Conservation (phyloP, 2,329 filamentous ascomycete genomes). For the Aspergillus sp. region DNA sequence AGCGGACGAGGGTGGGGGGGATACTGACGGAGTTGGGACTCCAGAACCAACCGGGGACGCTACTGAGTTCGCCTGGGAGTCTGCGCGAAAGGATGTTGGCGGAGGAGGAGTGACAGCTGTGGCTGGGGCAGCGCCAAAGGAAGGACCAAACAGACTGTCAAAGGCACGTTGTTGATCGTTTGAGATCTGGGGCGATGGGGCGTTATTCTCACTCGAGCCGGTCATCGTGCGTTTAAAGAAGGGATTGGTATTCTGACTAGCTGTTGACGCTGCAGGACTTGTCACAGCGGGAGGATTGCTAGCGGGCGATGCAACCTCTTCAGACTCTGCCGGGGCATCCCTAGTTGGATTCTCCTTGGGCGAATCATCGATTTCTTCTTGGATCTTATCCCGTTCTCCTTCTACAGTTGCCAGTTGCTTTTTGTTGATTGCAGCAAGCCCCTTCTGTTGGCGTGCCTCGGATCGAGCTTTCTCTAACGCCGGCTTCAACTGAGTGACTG, state of each 20-base stretch:
- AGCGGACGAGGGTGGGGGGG: constrained; percentile 52
- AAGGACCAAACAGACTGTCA: constrained; percentile 80
- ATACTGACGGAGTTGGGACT: constrained; percentile 62
- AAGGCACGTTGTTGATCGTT: constrained; percentile 67
- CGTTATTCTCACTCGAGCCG: constrained; percentile 45
- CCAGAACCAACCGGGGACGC: constrained; percentile 48
- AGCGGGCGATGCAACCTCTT: constrained; percentile 41
- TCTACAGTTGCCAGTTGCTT: constrained; percentile 93
- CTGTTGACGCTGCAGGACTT: constrained; percentile 63
- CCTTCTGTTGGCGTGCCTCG: constrained; percentile 92
- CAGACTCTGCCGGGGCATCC: constrained; percentile 50
- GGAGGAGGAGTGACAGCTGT: constrained; percentile 48
- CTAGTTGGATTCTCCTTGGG: constrained; percentile 51
- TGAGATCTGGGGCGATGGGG: constrained; percentile 45
- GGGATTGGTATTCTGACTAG: constrained; percentile 80
- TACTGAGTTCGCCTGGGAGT: constrained; percentile 43
- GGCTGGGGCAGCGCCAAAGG: constrained; percentile 50
- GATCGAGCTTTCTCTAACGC: constrained; percentile 91
- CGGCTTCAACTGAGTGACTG: constrained; percentile 80
- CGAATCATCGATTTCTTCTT: constrained; percentile 71
- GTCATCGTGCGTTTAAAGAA: constrained; percentile 75
- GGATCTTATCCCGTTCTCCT: constrained; percentile 82
- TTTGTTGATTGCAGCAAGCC: constrained; percentile 95
- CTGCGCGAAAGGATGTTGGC: constrained; percentile 61
- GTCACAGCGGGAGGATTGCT: constrained; percentile 53